Evolutionary conservation across 441 rosid species (phyloP).

Genomic region (Populus tomentosa): DNA sequence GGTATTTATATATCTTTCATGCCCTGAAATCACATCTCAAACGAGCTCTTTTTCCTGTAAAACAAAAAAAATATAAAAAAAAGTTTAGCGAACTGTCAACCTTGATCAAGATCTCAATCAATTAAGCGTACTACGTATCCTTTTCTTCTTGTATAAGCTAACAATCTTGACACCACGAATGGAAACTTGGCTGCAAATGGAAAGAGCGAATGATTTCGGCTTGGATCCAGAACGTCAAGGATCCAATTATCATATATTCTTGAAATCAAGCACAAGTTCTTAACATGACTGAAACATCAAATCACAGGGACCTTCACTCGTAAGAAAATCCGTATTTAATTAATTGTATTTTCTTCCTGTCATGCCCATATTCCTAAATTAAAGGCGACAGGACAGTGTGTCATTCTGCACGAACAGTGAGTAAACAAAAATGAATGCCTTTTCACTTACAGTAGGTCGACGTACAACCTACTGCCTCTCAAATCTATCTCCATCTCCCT

Average conservation of each 20-base stretch:
- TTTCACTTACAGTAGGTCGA: background rate
- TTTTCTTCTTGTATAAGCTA: no score
- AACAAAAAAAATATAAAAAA: no score
- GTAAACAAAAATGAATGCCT: conserved; percentile 9
- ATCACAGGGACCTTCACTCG: background rate
- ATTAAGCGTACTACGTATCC: background rate
- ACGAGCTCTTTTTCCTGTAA: no score
- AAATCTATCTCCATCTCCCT: no score
- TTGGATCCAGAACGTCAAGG: no score
- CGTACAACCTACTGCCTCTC: no score
- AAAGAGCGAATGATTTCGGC: background rate
- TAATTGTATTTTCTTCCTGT: background rate
- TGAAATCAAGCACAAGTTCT: no score
- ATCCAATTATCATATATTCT: no score
- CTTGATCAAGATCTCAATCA: no score
- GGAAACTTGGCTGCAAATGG: background rate
- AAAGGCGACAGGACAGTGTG: conserved; percentile 3
- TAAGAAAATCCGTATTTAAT: background rate
- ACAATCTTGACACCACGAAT: no score
- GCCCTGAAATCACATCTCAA: no score
- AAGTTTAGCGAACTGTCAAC: background rate
- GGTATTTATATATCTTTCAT: no score
- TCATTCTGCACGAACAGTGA: conserved; percentile 13
- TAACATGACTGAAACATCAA: background rate
- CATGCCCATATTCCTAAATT: conserved; percentile 4